Conservation (phyloP, 1,284 basidiomycete genomes). For the Mycena sp. region DNA sequence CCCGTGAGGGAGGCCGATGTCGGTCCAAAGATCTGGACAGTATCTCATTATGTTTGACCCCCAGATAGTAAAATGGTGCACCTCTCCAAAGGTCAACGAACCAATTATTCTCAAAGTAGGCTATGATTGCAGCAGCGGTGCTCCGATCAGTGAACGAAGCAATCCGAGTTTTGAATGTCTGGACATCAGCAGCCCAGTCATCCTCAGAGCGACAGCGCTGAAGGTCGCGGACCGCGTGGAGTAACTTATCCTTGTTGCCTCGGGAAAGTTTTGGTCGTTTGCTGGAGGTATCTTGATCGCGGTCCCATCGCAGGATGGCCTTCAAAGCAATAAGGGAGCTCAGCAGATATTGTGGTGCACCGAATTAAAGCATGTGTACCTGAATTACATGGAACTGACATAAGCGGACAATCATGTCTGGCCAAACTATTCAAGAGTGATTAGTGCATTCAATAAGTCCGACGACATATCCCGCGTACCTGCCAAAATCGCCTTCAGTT, state of each 20-base stretch:
- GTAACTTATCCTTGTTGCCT: background rate
- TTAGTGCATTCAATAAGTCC: background rate
- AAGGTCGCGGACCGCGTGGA: slow-evolving; percentile 9
- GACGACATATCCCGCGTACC: background rate
- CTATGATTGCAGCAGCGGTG: background rate
- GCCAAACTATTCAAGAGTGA: slow-evolving; percentile 5
- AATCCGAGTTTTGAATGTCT: background rate
- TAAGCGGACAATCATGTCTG: background rate
- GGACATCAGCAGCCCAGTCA: background rate
- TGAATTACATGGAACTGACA: slow-evolving; percentile 28
- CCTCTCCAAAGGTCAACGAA: slow-evolving; percentile 8
- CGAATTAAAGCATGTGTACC: background rate
- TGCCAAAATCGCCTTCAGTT: background rate
- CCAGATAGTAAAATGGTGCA: background rate
- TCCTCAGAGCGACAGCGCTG: slow-evolving; percentile 3
- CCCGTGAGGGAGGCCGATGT: slow-evolving; percentile 15
- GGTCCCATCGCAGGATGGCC: slow-evolving; percentile 19
- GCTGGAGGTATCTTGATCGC: background rate
- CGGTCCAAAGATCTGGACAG: slow-evolving; percentile 15
- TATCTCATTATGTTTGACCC: background rate
- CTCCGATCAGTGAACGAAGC: background rate
- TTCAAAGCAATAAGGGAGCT: background rate
- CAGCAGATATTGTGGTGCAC: too few relatives aligned
- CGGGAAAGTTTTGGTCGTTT: slow-evolving; percentile 4
- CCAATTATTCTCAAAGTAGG: slow-evolving; percentile 17